Conservation (phyloP, 148 eudicot genomes). For the Rhododendron ferrugineum region DNA sequence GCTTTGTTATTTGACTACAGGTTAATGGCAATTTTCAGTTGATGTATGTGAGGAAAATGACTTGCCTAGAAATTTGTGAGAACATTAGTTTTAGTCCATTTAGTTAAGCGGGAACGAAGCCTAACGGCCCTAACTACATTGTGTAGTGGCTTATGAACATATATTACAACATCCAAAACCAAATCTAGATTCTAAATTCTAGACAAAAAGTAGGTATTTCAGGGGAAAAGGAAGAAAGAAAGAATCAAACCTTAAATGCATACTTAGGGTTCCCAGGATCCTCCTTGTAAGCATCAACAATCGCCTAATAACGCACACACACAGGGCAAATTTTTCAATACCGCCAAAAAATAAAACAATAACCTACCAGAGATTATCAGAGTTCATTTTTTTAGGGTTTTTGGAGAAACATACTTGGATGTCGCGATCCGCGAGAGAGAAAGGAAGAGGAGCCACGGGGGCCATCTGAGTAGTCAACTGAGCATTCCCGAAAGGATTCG, state of each 20-base stretch:
- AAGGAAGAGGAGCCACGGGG: slow-evolving; percentile 93
- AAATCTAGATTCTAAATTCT: neutral
- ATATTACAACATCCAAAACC: neutral
- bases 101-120: too few species aligned
- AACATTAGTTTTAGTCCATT: too few species aligned
- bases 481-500: slow-evolving; percentile 32
- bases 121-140: neutral
- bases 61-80: too few species aligned
- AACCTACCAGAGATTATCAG: neutral
- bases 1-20: too few species aligned
- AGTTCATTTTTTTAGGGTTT: neutral
- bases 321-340: neutral
- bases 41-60: too few species aligned
- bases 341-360: neutral
- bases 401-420: slow-evolving; percentile 47
- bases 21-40: too few species aligned
- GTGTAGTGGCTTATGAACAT: neutral
- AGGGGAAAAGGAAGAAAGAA: neutral
- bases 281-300: slow-evolving; percentile 91
- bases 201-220: neutral
- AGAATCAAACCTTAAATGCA: slow-evolving; percentile 69
- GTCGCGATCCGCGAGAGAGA: slow-evolving; percentile 96
- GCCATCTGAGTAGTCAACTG: slow-evolving; percentile 98
- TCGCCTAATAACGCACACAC: slow-evolving; percentile 38
- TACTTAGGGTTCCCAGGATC: slow-evolving; percentile 79